Conservation (phyloP, 345 rosid species). For the Salix suchowensis region DNA sequence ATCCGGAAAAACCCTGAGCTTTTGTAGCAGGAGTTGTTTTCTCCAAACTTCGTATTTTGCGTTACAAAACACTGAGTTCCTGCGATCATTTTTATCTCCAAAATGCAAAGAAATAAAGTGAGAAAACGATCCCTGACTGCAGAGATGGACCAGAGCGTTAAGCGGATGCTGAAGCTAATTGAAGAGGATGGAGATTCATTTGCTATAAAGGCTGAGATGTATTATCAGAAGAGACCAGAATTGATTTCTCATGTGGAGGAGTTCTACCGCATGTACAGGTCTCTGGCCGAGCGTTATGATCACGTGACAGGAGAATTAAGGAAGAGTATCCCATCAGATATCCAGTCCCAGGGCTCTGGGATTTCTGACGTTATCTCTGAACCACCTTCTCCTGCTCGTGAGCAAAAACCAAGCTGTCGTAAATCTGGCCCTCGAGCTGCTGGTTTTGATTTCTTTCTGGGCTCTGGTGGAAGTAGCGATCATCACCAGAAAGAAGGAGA, state of each 20-base stretch:
- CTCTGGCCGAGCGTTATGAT: conserved; percentile 45
- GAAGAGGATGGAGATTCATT: conserved; percentile 38
- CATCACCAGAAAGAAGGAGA: conserved; percentile 50
- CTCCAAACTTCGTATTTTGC: not conserved
- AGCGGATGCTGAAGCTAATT: conserved; percentile 43
- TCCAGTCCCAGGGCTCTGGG: conserved; percentile 35
- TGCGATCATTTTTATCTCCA: not conserved
- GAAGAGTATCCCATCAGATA: conserved; percentile 27
- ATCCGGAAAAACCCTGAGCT: not conserved
- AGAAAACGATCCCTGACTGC: conserved; percentile 15
- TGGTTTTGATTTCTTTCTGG: conserved; percentile 39
- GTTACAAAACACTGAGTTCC: not conserved
- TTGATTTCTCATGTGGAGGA: conserved; percentile 41
- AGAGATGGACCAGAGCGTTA: conserved; percentile 45
- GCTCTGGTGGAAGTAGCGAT: conserved; percentile 49
- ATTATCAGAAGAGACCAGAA: conserved; percentile 38
- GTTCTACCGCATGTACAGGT: conserved; percentile 37
- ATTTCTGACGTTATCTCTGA: conserved; percentile 25
- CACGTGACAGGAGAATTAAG: conserved; percentile 34
- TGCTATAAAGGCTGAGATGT: conserved; percentile 29
- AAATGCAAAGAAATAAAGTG: conserved; percentile 12
- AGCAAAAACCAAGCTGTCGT: conserved; percentile 19
- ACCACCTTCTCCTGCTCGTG: conserved; percentile 34
- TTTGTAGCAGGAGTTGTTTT: not conserved
- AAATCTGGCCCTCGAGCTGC: conserved; percentile 38